Conservation (phyloP, 202 grass and related monocot genomes). For the Alloteropsis angusta region DNA sequence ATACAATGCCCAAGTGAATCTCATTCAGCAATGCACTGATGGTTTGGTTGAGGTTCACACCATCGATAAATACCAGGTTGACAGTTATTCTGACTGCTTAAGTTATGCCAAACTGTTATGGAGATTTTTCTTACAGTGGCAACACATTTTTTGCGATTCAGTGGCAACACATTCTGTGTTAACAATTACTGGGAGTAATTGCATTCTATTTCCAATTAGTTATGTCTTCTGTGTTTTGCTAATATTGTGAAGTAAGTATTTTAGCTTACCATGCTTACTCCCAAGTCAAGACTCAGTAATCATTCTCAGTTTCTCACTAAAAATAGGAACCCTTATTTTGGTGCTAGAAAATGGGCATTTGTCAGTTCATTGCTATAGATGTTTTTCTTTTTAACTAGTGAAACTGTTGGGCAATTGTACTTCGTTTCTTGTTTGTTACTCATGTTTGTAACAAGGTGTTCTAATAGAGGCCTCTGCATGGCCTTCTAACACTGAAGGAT, state of each 20-base stretch:
- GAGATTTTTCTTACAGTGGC: not conserved
- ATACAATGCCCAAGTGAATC: conserved; percentile 87
- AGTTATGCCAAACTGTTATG: not conserved
- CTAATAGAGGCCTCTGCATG: not conserved
- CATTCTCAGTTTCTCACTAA: not conserved
- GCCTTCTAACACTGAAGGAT: conserved; percentile 2
- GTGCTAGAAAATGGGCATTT: not conserved
- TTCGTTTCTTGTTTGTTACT: conserved; percentile 1
- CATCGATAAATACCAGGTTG: conserved; percentile 94
- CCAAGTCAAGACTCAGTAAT: not conserved
- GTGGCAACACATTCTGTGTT: not conserved
- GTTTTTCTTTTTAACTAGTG: not conserved
- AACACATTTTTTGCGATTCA: not conserved
- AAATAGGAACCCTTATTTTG: not conserved
- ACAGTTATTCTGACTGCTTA: not conserved
- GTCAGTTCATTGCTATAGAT: not conserved
- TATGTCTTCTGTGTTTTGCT: not conserved
- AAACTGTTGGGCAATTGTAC: not conserved
- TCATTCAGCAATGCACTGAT: conserved; percentile 61
- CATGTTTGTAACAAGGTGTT: not conserved
- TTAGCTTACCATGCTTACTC: not conserved
- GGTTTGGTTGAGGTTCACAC: conserved; percentile 85
- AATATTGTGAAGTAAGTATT: conserved; percentile 9
- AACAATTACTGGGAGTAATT: not conserved
- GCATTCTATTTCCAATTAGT: not conserved